Conservation (phyloP, 2,329 filamentous ascomycete genomes). For the Alternaria solani region DNA sequence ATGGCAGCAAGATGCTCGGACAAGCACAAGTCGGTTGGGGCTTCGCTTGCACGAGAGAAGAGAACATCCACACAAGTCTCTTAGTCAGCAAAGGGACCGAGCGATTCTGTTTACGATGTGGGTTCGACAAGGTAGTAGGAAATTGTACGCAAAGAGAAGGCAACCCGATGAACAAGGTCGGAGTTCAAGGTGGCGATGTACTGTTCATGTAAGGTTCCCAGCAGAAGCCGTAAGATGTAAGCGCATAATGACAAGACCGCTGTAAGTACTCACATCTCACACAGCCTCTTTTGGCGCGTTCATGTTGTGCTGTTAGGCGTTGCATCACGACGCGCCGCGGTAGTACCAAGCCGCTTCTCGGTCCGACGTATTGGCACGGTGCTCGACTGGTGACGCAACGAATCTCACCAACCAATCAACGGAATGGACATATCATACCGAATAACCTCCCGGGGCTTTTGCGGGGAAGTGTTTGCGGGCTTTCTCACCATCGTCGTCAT, state of each 20-base stretch:
- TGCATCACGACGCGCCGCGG: neutral
- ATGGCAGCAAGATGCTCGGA: slow-evolving; percentile 51
- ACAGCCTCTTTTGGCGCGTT: neutral
- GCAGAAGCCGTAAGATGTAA: neutral
- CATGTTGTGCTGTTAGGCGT: neutral
- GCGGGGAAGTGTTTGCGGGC: slow-evolving; percentile 9
- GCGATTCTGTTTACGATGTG: slow-evolving; percentile 51
- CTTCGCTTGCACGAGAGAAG: slow-evolving; percentile 47
- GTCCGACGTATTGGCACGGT: slow-evolving; percentile 3
- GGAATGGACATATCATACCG: neutral
- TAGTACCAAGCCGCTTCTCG: neutral
- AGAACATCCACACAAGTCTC: slow-evolving; percentile 53
- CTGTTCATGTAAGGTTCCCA: slow-evolving; percentile 45
- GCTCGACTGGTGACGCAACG: slow-evolving; percentile 4
- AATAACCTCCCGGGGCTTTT: slow-evolving; percentile 4
- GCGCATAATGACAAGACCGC: neutral
- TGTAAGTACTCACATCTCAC: neutral
- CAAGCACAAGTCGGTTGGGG: slow-evolving; percentile 55
- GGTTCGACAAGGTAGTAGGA: slow-evolving; percentile 47
- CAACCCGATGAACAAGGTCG: slow-evolving; percentile 36
- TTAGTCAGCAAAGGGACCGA: slow-evolving; percentile 52
- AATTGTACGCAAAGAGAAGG: slow-evolving; percentile 43
- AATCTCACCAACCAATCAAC: neutral
- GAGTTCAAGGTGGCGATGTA: slow-evolving; percentile 42
- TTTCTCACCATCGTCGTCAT: slow-evolving; percentile 14